Evolutionary conservation across 169 alveolate species (phyloP), one percentile per base, ranked within the genome.

Genomic region (Eimeria acervulina): DNA sequence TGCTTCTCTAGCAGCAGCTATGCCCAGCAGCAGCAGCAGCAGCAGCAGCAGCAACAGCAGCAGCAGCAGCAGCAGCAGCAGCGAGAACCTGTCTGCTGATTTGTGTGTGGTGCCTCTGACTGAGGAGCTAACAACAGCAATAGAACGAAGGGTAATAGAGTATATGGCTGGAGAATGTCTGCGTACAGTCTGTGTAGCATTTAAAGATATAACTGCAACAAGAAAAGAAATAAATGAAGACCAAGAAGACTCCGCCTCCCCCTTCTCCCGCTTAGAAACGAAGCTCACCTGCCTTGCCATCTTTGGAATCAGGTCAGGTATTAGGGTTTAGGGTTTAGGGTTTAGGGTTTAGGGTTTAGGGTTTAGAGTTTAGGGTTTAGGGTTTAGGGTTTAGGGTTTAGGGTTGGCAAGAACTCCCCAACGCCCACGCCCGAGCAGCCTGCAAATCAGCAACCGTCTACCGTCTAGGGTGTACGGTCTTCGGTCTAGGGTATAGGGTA

Each of bases 141-240:
- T 95, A 63, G 97, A 97, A 63, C 68, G 44, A n/a, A 51, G 81
- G 7, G 96, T 96, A 13, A 97, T 98, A 51, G 97, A 85, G 55
- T 70, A 55, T 12, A 96, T 97, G 98, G 98, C 98, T 59, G 93
- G 94, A n/a, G 78, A 96, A 74, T 98, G 98, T 26, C 96, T 98
- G 21, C 96, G 99, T 52, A 97, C 98, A 21, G 96, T 98, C 47
- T 90, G 98, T 44, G 47, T 98, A 28, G 99, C 99, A 28, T 98
- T 97, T 83, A 97, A 96, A 84, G 99, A 98, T 47, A 47, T 97
- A 38, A 59, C 85, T 31, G 94, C 36, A 19, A 28, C 10, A 17
- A 59, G 51, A 10, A 63, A 55, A 7, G 95, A 94, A 13, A 21
- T 47, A 40, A 38, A 55, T 1, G 42, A 33, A 55, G 44, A 38